These are phyloP conservation scores for Apiospora sp. DNA, from an alignment of 2,329 filamentous ascomycete genomes.

Conservation along the genomic window DNA sequence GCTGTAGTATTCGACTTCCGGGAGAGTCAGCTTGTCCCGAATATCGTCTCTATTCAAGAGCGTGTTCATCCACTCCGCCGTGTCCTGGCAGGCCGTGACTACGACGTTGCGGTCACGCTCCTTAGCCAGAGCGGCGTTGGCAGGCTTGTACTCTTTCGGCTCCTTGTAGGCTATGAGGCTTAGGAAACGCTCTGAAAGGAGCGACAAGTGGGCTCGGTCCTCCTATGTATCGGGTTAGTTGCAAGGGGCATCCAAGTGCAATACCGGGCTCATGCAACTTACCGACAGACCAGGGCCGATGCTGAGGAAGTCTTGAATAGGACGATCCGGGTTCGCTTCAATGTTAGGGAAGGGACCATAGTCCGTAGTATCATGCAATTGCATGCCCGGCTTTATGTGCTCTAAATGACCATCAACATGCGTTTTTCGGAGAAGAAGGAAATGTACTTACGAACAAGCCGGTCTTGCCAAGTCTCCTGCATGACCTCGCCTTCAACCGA, in stretches of 20 bases:
- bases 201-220: slow-evolving; percentile 55
- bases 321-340: slow-evolving; percentile 46
- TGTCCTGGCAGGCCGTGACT: slow-evolving; percentile 43
- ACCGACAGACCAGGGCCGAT: slow-evolving; percentile 62
- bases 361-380: slow-evolving; percentile 56
- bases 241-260: neutral
- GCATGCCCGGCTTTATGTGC: slow-evolving; percentile 49
- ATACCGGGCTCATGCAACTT: slow-evolving; percentile 34
- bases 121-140: slow-evolving; percentile 46
- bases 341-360: slow-evolving; percentile 61
- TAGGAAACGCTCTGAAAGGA: slow-evolving; percentile 61
- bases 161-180: slow-evolving; percentile 58
- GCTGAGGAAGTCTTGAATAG: slow-evolving; percentile 55
- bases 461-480: slow-evolving; percentile 50
- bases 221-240: slow-evolving; percentile 47
- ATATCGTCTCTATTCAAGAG: neutral
- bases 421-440: neutral
- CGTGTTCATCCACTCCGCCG: slow-evolving; percentile 30
- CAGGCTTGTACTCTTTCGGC: slow-evolving; percentile 58
- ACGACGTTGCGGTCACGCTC: slow-evolving; percentile 54
- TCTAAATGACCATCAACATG: slow-evolving; percentile 42
- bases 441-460: slow-evolving; percentile 54
- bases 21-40: slow-evolving; percentile 11
- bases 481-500: slow-evolving; percentile 50
- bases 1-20: slow-evolving; percentile 18